A percentile compares a stretch with the other conserved stretches of the same genome.
Evolutionary conservation across 495 filamentous ascomycete species (phyloP).

Genomic region (Neurospora tetrasperma): DNA sequence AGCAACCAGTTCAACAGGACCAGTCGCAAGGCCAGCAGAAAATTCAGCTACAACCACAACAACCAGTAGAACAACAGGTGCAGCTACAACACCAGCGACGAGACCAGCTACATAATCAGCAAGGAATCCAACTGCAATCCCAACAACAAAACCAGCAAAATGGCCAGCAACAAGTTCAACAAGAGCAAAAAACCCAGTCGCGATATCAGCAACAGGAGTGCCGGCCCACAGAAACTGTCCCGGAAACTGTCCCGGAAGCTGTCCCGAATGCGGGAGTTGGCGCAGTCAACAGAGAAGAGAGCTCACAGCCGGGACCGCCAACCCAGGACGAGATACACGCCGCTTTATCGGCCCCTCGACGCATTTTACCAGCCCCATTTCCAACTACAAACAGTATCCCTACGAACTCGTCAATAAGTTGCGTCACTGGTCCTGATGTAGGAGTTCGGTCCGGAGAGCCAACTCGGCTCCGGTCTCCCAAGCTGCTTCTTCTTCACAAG

Average conservation of each 20-base stretch:
- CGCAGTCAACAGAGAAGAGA: background rate
- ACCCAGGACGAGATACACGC: background rate
- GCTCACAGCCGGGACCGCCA: background rate
- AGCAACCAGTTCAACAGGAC: background rate
- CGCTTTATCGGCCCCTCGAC: background rate
- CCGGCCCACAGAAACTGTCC: background rate
- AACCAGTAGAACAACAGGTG: background rate
- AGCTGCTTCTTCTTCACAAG: conserved; percentile 2
- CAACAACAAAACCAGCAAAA: background rate
- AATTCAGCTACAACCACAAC: background rate
- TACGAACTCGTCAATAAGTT: background rate
- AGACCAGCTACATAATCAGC: background rate
- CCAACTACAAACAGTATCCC: background rate
- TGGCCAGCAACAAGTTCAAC: background rate
- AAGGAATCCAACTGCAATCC: background rate
- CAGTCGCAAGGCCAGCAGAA: background rate
- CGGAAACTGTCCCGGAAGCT: background rate
- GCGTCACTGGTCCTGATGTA: background rate
- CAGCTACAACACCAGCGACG: background rate
- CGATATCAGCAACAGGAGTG: background rate
- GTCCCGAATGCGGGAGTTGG: background rate
- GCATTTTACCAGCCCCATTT: background rate
- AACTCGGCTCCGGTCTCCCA: conserved; percentile 1
- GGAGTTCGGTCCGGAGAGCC: background rate
- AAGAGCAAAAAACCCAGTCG: background rate